These are phyloP conservation scores for Pythium coloratum DNA, from an alignment of 352 stramenopile genomes.

Conservation along the genomic window DNA sequence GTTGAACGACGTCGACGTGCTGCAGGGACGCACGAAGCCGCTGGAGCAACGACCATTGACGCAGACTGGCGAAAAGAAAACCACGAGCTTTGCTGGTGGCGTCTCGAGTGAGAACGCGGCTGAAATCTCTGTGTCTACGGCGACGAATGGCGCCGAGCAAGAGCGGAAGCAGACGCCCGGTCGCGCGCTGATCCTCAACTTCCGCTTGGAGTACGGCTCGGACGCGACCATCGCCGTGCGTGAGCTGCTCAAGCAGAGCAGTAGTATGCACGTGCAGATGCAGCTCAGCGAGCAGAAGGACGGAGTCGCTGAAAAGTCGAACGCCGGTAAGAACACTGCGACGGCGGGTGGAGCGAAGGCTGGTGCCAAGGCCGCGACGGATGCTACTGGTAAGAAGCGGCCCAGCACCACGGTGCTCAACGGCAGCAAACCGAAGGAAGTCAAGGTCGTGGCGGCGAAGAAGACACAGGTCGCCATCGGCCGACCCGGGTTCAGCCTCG, in stretches of 20 bases:
- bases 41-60: neutral
- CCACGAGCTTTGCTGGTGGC: neutral
- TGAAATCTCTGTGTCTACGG: neutral
- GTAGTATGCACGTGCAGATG: constrained; percentile 72
- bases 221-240: constrained; percentile 94
- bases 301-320: neutral
- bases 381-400: constrained; percentile 36
- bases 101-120: neutral
- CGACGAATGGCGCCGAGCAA: neutral
- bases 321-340: neutral
- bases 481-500: constrained; percentile 77
- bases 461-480: constrained; percentile 80
- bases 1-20: constrained; percentile 79
- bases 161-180: constrained; percentile 14
- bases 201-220: constrained; percentile 58
- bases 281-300: constrained; percentile 38
- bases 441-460: constrained; percentile 63
- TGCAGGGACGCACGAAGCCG: constrained; percentile 21
- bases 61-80: neutral
- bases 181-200: constrained; percentile 41
- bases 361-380: neutral
- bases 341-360: neutral
- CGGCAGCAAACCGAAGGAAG: constrained; percentile 28
- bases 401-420: constrained; percentile 15
- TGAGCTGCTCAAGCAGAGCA: constrained; percentile 94